These are phyloP conservation scores for Flaveria linearis DNA, from an alignment of 129 eudicot genomes.

Conservation along the genomic window DNA sequence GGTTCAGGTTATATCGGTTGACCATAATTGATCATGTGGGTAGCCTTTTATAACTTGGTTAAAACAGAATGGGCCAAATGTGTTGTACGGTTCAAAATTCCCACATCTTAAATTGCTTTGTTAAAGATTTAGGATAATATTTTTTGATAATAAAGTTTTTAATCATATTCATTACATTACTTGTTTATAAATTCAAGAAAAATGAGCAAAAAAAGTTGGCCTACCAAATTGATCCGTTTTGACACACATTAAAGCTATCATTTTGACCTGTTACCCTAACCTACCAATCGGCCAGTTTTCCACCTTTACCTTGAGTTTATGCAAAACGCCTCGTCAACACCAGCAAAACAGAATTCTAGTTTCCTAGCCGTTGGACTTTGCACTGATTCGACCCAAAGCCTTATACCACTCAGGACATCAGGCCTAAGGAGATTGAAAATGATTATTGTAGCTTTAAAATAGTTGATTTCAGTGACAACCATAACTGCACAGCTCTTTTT, in stretches of 20 bases:
- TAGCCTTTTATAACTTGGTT: not conserved
- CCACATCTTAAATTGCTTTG: not conserved
- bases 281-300: not conserved
- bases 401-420: no score
- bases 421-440: not conserved
- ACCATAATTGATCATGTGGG: not conserved
- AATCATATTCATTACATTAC: not conserved
- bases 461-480: not conserved
- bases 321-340: not conserved
- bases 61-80: not conserved
- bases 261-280: no score
- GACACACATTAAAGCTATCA: no score
- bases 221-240: not conserved
- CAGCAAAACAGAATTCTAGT: not conserved
- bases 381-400: not conserved
- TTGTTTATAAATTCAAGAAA: not conserved
- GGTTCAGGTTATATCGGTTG: no score
- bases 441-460: not conserved
- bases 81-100: not conserved
- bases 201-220: not conserved
- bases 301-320: not conserved
- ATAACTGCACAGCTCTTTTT: not conserved
- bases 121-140: not conserved
- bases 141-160: no score
- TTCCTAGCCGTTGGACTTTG: not conserved